Evolutionary conservation across 1,284 basidiomycete species (phyloP).

Genomic region (Kalmanozyma brasiliensis): DNA sequence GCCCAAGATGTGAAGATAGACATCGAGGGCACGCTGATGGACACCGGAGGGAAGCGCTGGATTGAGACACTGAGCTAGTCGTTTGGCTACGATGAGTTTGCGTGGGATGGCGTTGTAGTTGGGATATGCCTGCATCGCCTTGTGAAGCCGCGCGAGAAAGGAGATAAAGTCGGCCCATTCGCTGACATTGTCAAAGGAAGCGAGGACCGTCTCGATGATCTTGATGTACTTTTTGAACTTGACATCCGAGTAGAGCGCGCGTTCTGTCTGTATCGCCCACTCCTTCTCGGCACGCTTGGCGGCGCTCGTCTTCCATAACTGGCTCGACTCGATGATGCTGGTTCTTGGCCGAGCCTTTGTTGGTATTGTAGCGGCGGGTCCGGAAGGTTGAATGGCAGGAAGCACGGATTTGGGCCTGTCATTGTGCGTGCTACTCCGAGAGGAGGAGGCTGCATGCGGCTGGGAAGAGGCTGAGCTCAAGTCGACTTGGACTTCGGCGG

Average conservation of each 20-base stretch:
- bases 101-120: slow-evolving; percentile 94
- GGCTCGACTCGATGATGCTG: slow-evolving; percentile 43
- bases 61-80: slow-evolving; percentile 94
- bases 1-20: slow-evolving; percentile 89
- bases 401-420: slow-evolving; percentile 11
- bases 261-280: slow-evolving; percentile 64
- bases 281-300: slow-evolving; percentile 61
- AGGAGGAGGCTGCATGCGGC: slow-evolving; percentile 1
- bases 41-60: slow-evolving; percentile 96
- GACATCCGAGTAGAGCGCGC: slow-evolving; percentile 74
- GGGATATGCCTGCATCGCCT: slow-evolving; percentile 90
- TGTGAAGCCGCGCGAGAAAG: slow-evolving; percentile 92
- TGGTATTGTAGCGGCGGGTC: slow-evolving; percentile 14
- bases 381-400: slow-evolving; percentile 11
- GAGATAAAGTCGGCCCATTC: slow-evolving; percentile 99
- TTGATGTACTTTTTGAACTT: slow-evolving; percentile 94
- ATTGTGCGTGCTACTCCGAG: background rate
- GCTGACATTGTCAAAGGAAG: slow-evolving; percentile 92
- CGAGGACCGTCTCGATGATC: slow-evolving; percentile 89
- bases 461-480: slow-evolving; percentile 45
- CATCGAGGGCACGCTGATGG: slow-evolving; percentile 93
- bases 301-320: slow-evolving; percentile 61
- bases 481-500: slow-evolving; percentile 51
- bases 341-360: slow-evolving; percentile 35
- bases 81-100: slow-evolving; percentile 92